These are phyloP conservation scores for Bruguiera parviflora DNA, from an alignment of 345 rosid genomes.

Conservation along the genomic window DNA sequence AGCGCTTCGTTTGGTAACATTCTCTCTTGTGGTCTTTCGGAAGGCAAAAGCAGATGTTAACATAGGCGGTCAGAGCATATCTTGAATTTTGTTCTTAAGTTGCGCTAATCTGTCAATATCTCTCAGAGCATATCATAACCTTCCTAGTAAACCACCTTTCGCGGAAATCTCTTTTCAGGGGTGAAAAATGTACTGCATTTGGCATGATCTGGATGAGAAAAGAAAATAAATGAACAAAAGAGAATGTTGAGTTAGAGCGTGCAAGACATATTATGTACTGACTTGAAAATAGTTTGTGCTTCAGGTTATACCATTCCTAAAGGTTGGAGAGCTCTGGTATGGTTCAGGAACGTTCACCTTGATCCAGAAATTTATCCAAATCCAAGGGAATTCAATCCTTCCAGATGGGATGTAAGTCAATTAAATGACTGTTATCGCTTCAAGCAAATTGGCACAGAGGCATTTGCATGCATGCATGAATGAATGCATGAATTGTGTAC, in stretches of 20 bases:
- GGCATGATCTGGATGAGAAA: too few species aligned
- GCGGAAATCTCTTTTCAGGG: too few species aligned
- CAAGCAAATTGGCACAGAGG: too few species aligned
- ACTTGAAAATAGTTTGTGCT: neutral
- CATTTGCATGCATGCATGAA: too few species aligned
- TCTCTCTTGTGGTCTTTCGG: constrained; percentile 73
- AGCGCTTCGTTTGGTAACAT: constrained; percentile 69
- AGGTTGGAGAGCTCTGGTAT: constrained; percentile 80
- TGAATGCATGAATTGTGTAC: neutral
- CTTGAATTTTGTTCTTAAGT: neutral
- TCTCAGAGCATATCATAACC: neutral
- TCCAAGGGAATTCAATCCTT: constrained; percentile 69
- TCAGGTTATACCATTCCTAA: constrained; percentile 74
- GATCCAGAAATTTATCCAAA: constrained; percentile 60
- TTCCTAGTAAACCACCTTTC: too few species aligned
- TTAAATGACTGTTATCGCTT: neutral
- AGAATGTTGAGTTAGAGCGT: too few species aligned
- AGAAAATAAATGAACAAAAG: too few species aligned
- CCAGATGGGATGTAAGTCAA: constrained; percentile 77
- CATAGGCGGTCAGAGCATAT: constrained; percentile 44
- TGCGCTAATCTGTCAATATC: neutral
- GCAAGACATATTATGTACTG: too few species aligned
- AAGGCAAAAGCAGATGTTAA: constrained; percentile 60
- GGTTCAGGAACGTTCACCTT: constrained; percentile 75
- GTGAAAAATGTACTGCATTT: too few species aligned